These are phyloP conservation scores for Cryphonectria nitschkei DNA, from an alignment of 2,329 filamentous ascomycete genomes.

Conservation along the genomic window DNA sequence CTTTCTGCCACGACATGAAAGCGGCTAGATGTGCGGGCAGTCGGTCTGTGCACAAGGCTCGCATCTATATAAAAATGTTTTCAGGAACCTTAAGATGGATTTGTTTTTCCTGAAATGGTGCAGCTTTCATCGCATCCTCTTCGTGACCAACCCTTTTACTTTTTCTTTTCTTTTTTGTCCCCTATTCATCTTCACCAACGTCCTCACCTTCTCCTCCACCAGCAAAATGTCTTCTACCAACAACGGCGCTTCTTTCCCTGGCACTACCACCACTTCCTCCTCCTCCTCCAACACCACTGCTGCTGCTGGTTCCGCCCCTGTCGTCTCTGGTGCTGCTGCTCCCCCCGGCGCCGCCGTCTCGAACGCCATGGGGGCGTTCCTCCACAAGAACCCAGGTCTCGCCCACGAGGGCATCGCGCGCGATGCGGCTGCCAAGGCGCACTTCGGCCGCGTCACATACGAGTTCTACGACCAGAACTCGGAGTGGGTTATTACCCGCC, in stretches of 20 bases:
- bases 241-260: too few species aligned
- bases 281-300: too few species aligned
- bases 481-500: not conserved
- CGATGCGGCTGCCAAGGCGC: not conserved
- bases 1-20: not conserved
- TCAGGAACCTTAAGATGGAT: not conserved
- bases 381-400: not conserved
- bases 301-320: too few species aligned
- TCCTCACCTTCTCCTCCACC: too few species aligned
- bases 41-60: constrained; percentile 4
- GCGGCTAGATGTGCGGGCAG: not conserved
- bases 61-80: not conserved
- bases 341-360: not conserved
- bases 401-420: not conserved
- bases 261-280: too few species aligned
- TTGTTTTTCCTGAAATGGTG: not conserved
- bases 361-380: not conserved
- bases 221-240: too few species aligned
- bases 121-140: not conserved
- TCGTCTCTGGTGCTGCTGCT: not conserved
- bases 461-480: not conserved
- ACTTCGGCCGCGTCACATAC: not conserved
- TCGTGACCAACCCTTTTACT: not conserved
- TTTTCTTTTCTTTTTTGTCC: not conserved
- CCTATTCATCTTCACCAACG: too few species aligned